These are phyloP conservation scores for Phalaenopsis hybrid DNA, from an alignment of 116 monocot genomes.

Conservation along the genomic window DNA sequence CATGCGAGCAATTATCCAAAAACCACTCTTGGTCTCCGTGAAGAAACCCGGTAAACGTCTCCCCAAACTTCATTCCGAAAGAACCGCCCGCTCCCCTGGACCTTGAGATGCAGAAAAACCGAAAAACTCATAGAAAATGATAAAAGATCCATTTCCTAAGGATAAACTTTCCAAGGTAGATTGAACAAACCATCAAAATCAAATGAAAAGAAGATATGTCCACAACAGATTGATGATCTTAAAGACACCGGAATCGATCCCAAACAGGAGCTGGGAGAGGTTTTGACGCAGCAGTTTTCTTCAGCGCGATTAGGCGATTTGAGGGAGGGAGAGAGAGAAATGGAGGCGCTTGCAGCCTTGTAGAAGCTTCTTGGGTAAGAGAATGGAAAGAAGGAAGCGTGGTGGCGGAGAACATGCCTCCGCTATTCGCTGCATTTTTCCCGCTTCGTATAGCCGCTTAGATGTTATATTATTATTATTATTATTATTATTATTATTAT, in stretches of 20 bases:
- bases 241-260: background rate
- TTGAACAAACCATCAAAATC: background rate
- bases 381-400: background rate
- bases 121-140: background rate
- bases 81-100: background rate
- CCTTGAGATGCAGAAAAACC: background rate
- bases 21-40: slow-evolving; percentile 49
- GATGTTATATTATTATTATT: too few species aligned
- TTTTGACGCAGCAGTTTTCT: background rate
- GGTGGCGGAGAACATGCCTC: background rate
- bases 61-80: slow-evolving; percentile 64
- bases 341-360: background rate
- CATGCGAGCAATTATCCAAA: slow-evolving; percentile 57
- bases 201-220: background rate
- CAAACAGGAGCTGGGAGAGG: background rate
- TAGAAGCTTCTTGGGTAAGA: background rate
- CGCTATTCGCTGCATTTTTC: background rate
- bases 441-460: background rate
- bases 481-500: too few species aligned
- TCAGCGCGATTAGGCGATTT: background rate
- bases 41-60: slow-evolving; percentile 43
- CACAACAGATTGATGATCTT: background rate
- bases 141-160: background rate
- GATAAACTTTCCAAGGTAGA: background rate
- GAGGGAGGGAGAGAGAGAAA: background rate